Conservation (phyloP, 257 asterid genomes). For the Galeopsis tetrahit region DNA sequence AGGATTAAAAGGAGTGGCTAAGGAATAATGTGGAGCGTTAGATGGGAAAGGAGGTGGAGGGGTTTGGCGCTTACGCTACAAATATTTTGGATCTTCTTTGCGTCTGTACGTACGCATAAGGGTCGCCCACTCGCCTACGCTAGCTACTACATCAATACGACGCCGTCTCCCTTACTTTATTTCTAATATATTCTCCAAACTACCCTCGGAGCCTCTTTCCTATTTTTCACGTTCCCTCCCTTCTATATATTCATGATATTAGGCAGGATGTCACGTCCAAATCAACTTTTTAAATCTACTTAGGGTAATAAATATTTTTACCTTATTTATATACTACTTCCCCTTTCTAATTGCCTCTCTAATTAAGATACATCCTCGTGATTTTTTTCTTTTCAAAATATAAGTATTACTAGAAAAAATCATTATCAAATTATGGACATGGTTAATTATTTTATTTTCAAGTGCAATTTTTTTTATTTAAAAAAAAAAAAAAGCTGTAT, state of each 20-base stretch:
- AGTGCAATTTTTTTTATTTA: not conserved
- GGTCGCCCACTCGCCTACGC: constrained; percentile 68
- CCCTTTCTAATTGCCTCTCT: not conserved
- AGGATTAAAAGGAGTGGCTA: constrained; percentile 52
- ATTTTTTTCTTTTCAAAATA: not conserved
- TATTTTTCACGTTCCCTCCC: constrained; percentile 31
- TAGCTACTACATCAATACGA: constrained; percentile 42
- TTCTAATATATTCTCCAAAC: constrained; percentile 8
- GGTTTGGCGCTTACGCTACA: constrained; percentile 79
- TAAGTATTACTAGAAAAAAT: not conserved
- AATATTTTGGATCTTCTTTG: constrained; percentile 66
- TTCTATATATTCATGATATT: constrained; percentile 35
- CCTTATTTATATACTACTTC: not conserved
- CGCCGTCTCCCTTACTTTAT: constrained; percentile 39
- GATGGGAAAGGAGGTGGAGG: constrained; percentile 45
- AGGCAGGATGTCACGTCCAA: constrained; percentile 40
- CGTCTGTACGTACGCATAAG: constrained; percentile 67
- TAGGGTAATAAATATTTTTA: not conserved
- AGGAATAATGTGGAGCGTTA: constrained; percentile 39
- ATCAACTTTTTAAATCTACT: constrained; percentile 23
- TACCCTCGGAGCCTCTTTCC: constrained; percentile 33
- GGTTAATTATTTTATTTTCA: not conserved
- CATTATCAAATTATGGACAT: not conserved
- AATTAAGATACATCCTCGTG: not conserved
- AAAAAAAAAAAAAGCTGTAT: not conserved